Conservation (phyloP, 78 protist genomes). For the Goniomonas avonlea region DNA sequence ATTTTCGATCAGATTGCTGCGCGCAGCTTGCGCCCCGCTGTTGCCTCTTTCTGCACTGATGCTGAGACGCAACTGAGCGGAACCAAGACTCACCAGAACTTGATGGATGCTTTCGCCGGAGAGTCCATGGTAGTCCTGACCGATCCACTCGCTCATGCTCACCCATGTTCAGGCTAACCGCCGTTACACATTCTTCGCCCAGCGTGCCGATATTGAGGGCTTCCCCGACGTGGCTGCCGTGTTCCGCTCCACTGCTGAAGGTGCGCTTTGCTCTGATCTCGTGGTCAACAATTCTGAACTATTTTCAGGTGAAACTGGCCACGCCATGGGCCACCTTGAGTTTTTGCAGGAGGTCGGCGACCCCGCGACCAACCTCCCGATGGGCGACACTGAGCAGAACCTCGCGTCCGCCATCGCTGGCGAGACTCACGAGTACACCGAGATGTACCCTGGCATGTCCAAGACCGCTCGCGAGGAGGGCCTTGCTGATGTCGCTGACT, state of each 20-base stretch:
- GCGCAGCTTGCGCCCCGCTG: too few species aligned
- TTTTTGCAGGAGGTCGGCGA: slow-evolving; percentile 13
- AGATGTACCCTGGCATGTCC: slow-evolving; percentile 24
- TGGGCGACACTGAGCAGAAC: slow-evolving; percentile 32
- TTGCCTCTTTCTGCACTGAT: too few species aligned
- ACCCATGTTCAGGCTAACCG: background rate
- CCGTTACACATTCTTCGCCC: slow-evolving; percentile 32
- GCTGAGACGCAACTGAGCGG: too few species aligned
- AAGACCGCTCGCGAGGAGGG: slow-evolving; percentile 21
- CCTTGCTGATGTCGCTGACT: background rate
- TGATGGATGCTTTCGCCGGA: slow-evolving; percentile 25
- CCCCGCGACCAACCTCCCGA: slow-evolving; percentile 18
- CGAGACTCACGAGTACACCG: slow-evolving; percentile 34
- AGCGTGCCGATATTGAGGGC: slow-evolving; percentile 37
- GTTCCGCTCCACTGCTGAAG: slow-evolving; percentile 21
- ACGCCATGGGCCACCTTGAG: slow-evolving; percentile 20
- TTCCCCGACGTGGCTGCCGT: slow-evolving; percentile 28
- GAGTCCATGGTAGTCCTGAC: background rate
- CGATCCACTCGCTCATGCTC: background rate
- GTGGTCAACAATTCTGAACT: too few species aligned
- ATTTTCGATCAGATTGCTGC: too few species aligned
- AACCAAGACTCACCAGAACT: slow-evolving; percentile 22
- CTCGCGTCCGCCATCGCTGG: slow-evolving; percentile 8
- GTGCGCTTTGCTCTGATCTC: too few species aligned
- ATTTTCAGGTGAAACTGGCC: slow-evolving; percentile 20